Percentiles rank a stretch among this genome's conserved stretches.
phyloP scores from a whole-genome alignment of 495 filamentous ascomycete species.

The Penicillium malachiteum region DNA sequence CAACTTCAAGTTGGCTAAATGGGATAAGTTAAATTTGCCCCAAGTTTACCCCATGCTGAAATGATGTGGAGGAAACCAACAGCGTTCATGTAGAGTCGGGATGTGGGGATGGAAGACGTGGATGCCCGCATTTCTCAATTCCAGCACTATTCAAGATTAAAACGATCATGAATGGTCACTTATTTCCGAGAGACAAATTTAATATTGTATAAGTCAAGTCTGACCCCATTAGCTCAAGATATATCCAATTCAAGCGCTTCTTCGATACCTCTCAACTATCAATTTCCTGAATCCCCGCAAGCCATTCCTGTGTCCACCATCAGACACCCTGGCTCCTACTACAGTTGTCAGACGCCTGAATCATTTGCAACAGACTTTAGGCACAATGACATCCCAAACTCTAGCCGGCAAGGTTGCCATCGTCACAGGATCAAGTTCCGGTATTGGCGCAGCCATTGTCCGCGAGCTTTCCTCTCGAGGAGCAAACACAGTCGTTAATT shows the following conservation, averaged over 20 bases:
- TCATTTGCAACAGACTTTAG: neutral
- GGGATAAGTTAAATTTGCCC: no score
- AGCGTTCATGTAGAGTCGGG: neutral
- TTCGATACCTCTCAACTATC: neutral
- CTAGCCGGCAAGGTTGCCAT: constrained; percentile 45
- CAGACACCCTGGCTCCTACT: neutral
- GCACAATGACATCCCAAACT: constrained; percentile 17
- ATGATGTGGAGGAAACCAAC: neutral
- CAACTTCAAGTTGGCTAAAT: no score
- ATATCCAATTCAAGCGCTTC: neutral
- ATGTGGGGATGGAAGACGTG: neutral
- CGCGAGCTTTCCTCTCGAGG: constrained; percentile 45
- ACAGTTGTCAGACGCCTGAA: neutral
- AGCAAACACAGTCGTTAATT: constrained; percentile 36
- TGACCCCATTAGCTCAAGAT: no score
- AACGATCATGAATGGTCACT: neutral
- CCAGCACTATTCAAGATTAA: neutral
- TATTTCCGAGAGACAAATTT: no score
- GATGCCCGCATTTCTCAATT: neutral
- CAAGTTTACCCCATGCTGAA: no score
- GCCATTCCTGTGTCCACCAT: no score
- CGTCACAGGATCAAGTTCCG: constrained; percentile 36
- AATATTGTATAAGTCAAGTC: no score
- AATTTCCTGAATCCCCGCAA: neutral
- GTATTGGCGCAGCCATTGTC: constrained; percentile 40